Conservation (phyloP, 164 flowering plant genomes). For the Chloranthus sessilifolius region DNA sequence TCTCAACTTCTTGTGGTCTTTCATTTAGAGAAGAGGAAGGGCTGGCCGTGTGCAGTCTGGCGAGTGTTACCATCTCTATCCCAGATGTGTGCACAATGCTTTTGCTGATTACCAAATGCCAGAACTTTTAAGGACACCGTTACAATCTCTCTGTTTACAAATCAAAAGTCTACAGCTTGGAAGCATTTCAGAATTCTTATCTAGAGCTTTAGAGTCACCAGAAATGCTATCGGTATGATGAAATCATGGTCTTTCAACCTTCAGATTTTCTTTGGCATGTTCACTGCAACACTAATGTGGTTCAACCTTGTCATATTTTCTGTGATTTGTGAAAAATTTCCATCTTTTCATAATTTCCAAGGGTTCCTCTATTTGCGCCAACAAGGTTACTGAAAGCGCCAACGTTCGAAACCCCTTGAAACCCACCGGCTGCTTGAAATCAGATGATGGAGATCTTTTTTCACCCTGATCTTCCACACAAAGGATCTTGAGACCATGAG, state of each 20-base stretch:
- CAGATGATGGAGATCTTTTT: too few relatives aligned
- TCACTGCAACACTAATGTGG: too few relatives aligned
- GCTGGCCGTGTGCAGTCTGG: constrained; percentile 99
- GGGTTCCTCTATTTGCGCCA: too few relatives aligned
- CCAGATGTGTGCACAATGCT: constrained; percentile 85
- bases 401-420: too few relatives aligned
- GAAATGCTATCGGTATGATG: constrained; percentile 65
- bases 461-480: too few relatives aligned
- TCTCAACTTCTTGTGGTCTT: constrained; percentile 4
- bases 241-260: neutral
- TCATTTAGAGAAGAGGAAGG: constrained; percentile 88
- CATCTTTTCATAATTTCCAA: too few relatives aligned
- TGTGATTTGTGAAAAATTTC: too few relatives aligned
- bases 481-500: too few relatives aligned
- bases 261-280: neutral
- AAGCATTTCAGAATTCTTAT: constrained; percentile 84
- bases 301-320: too few relatives aligned
- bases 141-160: constrained; percentile 95
- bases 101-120: constrained; percentile 92
- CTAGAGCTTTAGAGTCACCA: constrained; percentile 88
- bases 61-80: constrained; percentile 92
- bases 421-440: too few relatives aligned
- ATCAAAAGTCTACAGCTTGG: constrained; percentile 92
- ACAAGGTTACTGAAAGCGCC: too few relatives aligned
- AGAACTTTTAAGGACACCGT: constrained; percentile 89